Evolutionary conservation across 805 yeast species (phyloP).

Genomic region (Pachysolen tannophilus): DNA sequence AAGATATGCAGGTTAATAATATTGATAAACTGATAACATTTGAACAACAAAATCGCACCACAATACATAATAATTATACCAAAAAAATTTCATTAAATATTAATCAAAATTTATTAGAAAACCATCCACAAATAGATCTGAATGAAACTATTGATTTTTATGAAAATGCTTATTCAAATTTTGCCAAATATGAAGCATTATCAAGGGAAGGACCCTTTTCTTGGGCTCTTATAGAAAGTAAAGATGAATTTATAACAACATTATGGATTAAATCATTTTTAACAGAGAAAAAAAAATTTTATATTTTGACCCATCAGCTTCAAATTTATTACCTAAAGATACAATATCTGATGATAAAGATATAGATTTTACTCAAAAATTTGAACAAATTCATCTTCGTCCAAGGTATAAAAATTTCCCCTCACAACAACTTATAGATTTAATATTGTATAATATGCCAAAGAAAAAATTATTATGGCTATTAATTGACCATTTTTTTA

Average conservation of each 20-base stretch:
- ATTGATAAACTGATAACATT: not conserved
- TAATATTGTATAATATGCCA: no score
- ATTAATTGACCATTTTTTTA: constrained; percentile 34
- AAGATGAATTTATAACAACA: constrained; percentile 5
- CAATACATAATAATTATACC: not conserved
- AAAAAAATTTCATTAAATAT: not conserved
- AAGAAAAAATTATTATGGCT: constrained; percentile 36
- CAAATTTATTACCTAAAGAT: no score
- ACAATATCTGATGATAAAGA: no score
- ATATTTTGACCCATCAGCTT: no score
- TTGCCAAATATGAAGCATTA: no score
- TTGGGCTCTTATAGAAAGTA: constrained; percentile 7
- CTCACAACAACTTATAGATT: no score
- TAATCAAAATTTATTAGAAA: not conserved
- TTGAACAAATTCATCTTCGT: no score
- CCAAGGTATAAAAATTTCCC: no score
- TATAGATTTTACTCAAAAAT: no score
- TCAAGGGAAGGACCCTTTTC: constrained; percentile 7
- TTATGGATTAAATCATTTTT: constrained; percentile 6
- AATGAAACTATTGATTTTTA: constrained; percentile 4
- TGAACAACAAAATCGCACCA: not conserved
- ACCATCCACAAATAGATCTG: constrained; percentile 2
- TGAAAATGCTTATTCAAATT: constrained; percentile 1
- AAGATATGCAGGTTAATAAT: not conserved
- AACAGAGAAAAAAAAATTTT: no score